phyloP scores from a whole-genome alignment of 192 early-diverging fungal species.

The Entophlyctis luteolus region DNA sequence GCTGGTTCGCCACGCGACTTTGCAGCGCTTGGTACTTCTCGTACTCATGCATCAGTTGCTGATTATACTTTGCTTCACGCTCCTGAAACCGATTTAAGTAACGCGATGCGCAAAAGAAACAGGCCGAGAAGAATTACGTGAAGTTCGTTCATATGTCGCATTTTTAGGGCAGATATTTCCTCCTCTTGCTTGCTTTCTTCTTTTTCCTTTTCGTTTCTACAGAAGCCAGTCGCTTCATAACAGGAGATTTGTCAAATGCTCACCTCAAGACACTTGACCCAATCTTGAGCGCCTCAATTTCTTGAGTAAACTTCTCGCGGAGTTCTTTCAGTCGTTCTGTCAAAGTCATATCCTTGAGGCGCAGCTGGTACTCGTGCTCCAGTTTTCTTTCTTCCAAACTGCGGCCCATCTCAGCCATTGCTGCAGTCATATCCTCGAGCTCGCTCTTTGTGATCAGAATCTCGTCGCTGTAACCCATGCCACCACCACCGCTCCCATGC shows the following conservation, averaged over 20 bases:
- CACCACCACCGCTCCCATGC: too few species aligned
- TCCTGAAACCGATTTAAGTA: constrained; percentile 27
- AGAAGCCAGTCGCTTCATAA: too few species aligned
- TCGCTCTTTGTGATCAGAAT: constrained; percentile 57
- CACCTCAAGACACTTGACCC: constrained; percentile 38
- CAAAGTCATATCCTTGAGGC: constrained; percentile 59
- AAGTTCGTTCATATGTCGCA: constrained; percentile 36
- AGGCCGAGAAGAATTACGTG: constrained; percentile 36
- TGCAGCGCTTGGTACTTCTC: constrained; percentile 55
- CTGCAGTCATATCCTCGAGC: constrained; percentile 53
- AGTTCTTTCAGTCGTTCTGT: constrained; percentile 59
- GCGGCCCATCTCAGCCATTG: constrained; percentile 46
- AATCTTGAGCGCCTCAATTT: constrained; percentile 55
- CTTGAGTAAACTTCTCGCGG: constrained; percentile 46
- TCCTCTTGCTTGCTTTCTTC: constrained; percentile 55
- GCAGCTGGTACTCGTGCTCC: constrained; percentile 64
- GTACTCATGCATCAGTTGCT: constrained; percentile 56
- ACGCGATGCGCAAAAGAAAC: not conserved
- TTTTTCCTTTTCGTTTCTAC: constrained; percentile 55
- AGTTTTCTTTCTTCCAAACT: constrained; percentile 56
- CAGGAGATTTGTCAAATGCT: too few species aligned
- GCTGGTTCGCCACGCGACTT: constrained; percentile 25
- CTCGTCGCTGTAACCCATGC: too few species aligned
- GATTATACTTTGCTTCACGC: constrained; percentile 50
- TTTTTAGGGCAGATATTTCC: constrained; percentile 26